Base-by-base conservation (phyloP, 2,329 filamentous ascomycete species). In the Sordariomycetes sp. region DNA sequence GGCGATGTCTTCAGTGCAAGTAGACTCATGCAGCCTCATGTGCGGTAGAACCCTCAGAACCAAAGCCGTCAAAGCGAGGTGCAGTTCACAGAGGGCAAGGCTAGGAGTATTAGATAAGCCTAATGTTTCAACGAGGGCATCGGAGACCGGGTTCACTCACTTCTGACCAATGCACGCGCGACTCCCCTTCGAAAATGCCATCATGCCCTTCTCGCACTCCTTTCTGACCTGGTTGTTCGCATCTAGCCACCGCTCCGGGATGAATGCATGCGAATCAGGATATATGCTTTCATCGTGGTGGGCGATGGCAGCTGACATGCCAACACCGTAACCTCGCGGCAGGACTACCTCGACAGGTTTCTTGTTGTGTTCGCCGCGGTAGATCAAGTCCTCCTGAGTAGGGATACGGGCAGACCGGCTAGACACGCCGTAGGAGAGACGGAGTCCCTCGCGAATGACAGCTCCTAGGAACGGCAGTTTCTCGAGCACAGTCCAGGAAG, bases 251-350 rank as follows among this genome's bases (percentile, higher is more conserved):
- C 59, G 52, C 34, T 60, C 55, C 2, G 59, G 58, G 5, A 38
- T 32, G 36, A 60, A 64, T 1, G 40, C 32, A 30, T 57, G 35
- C 3, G 59, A 55, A 15, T 59, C 42, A 1, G 57, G 54, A 38
- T 58, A 64, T 17, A 61, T 39, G n/a, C 35, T 39, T 30, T 56
- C 46, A 37, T 62, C 47, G 34, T 57, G 51, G 34, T 63, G 58
- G n/a, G 47, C 46, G 26, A 61, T 46, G 4, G 43, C 39, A 7
- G 48, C 40, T 2, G 52, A 56, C 50, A 60, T 57, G 34, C 55
- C 49, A 6, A 63, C 47, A 6, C 53, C 50, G 5, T 49, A 58
- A n/a, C 56, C 54, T 10, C 37, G 40, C 1, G 53, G 54, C 2
- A 58, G 45, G 5, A 51, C 46, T 20, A 48, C 48, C 21, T 47